Percentiles rank a stretch among this genome's conserved stretches.
Evolutionary conservation across 2,329 filamentous ascomycete genomes (phyloP).

Genomic region (Lithohypha guttulata): DNA sequence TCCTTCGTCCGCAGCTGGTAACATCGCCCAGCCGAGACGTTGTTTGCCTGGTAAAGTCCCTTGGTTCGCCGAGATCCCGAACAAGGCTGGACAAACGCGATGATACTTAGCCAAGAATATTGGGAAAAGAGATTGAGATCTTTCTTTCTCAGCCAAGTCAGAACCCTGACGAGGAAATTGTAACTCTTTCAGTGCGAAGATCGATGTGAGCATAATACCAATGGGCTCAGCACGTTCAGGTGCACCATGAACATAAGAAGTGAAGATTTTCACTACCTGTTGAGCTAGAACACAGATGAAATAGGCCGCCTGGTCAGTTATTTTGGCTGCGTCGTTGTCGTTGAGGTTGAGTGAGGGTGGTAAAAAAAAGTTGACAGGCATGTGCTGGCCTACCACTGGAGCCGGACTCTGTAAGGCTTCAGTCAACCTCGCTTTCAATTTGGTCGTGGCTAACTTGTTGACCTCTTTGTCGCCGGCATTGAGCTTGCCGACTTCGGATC

Average conservation of each 20-base stretch:
- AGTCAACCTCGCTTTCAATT: slow-evolving; percentile 44
- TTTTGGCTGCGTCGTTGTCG: slow-evolving; percentile 17
- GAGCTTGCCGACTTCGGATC: slow-evolving; percentile 62
- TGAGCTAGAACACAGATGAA: slow-evolving; percentile 69
- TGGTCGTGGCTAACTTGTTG: slow-evolving; percentile 44
- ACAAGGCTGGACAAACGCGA: slow-evolving; percentile 69
- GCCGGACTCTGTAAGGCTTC: slow-evolving; percentile 41
- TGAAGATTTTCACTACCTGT: slow-evolving; percentile 57
- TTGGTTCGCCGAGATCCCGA: slow-evolving; percentile 69
- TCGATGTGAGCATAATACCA: slow-evolving; percentile 62
- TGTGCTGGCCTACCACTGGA: slow-evolving; percentile 43
- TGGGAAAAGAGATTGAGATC: slow-evolving; percentile 60
- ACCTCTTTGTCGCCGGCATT: slow-evolving; percentile 50
- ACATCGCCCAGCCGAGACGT: slow-evolving; percentile 63
- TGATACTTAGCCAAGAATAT: slow-evolving; percentile 82
- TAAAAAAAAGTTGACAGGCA: slow-evolving; percentile 39
- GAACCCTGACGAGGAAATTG: slow-evolving; percentile 14
- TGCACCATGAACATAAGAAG: slow-evolving; percentile 54
- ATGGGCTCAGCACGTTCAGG: slow-evolving; percentile 62
- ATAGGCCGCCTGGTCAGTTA: slow-evolving; percentile 58
- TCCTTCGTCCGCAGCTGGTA: slow-evolving; percentile 34
- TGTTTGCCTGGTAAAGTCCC: slow-evolving; percentile 56
- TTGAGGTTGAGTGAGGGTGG: slow-evolving; percentile 29
- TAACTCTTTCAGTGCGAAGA: slow-evolving; percentile 61
- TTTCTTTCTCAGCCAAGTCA: slow-evolving; percentile 38